phyloP scores from a whole-genome alignment of 73 alveolate genomes.

The Loxodes magnus region DNA sequence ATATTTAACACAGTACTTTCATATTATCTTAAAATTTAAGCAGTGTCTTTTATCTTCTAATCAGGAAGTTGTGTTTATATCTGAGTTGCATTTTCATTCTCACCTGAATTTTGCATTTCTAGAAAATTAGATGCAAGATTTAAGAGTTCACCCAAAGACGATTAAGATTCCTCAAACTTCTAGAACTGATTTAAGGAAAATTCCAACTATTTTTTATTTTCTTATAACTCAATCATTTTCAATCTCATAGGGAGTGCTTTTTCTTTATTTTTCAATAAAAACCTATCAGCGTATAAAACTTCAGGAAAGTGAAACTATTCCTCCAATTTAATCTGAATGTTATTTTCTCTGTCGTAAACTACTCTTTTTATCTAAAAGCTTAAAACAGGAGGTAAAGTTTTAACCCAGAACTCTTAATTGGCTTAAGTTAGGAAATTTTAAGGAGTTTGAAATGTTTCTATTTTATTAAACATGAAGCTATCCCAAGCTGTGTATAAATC shows the following conservation, averaged over 20 bases:
- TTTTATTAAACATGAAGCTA: constrained; percentile 11
- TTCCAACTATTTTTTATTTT: constrained; percentile 17
- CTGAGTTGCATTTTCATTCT: no score
- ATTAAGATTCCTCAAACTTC: constrained; percentile 14
- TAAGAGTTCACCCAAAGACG: background rate
- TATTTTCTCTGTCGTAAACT: constrained; percentile 23
- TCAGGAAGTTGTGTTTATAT: no score
- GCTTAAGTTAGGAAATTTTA: constrained; percentile 26
- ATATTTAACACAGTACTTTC: no score
- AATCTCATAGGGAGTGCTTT: constrained; percentile 28
- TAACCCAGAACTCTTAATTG: constrained; percentile 36
- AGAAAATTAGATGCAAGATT: constrained; percentile 1
- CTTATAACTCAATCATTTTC: constrained; percentile 14
- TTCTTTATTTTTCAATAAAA: constrained; percentile 33
- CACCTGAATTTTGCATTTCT: no score
- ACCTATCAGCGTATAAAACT: constrained; percentile 55
- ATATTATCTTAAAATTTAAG: no score
- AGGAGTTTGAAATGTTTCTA: constrained; percentile 36
- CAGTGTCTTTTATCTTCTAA: no score
- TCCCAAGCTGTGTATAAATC: constrained; percentile 63
- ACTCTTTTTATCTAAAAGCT: constrained; percentile 52
- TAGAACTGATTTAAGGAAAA: constrained; percentile 11
- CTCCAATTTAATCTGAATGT: constrained; percentile 27
- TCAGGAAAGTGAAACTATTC: constrained; percentile 54
- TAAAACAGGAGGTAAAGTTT: constrained; percentile 35